phyloP scores from a whole-genome alignment of 2,329 filamentous ascomycete genomes.

The Calonectria crousiana region DNA sequence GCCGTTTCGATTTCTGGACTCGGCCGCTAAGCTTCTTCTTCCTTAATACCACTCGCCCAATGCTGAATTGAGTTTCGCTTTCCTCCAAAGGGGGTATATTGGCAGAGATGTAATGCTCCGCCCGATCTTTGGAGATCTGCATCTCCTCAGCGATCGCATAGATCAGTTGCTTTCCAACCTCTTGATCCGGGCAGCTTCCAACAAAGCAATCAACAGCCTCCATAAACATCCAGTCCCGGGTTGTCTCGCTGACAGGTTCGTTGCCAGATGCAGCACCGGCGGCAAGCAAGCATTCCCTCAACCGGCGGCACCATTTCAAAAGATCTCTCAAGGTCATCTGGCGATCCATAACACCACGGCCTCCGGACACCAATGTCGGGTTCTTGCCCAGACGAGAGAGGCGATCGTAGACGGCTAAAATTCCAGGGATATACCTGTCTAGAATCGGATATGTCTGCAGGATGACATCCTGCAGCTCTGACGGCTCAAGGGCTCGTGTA shows the following conservation, averaged over 20 bases:
- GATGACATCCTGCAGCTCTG: slow-evolving; percentile 83
- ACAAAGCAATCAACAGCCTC: slow-evolving; percentile 95
- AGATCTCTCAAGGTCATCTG: slow-evolving; percentile 82
- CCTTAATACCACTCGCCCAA: slow-evolving; percentile 75
- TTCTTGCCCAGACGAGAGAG: slow-evolving; percentile 66
- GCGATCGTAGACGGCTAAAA: slow-evolving; percentile 70
- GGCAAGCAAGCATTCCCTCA: slow-evolving; percentile 73
- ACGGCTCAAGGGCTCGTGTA: slow-evolving; percentile 72
- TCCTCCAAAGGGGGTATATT: slow-evolving; percentile 80
- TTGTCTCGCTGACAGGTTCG: slow-evolving; percentile 79
- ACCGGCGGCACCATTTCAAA: slow-evolving; percentile 89
- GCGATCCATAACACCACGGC: slow-evolving; percentile 59
- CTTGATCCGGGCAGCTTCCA: slow-evolving; percentile 78
- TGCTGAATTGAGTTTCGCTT: slow-evolving; percentile 65
- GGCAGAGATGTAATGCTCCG: slow-evolving; percentile 80
- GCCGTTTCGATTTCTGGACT: slow-evolving; percentile 66
- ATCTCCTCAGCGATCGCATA: slow-evolving; percentile 85
- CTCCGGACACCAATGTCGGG: slow-evolving; percentile 46
- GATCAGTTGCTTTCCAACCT: slow-evolving; percentile 71
- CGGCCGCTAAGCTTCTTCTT: slow-evolving; percentile 66
- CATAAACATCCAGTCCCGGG: slow-evolving; percentile 87
- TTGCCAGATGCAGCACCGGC: slow-evolving; percentile 73
- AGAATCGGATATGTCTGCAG: slow-evolving; percentile 77
- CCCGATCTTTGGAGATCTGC: slow-evolving; percentile 85
- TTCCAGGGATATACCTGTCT: slow-evolving; percentile 69